These are phyloP conservation scores for Pythium volutum DNA, from an alignment of 352 stramenopile genomes.

Conservation along the genomic window DNA sequence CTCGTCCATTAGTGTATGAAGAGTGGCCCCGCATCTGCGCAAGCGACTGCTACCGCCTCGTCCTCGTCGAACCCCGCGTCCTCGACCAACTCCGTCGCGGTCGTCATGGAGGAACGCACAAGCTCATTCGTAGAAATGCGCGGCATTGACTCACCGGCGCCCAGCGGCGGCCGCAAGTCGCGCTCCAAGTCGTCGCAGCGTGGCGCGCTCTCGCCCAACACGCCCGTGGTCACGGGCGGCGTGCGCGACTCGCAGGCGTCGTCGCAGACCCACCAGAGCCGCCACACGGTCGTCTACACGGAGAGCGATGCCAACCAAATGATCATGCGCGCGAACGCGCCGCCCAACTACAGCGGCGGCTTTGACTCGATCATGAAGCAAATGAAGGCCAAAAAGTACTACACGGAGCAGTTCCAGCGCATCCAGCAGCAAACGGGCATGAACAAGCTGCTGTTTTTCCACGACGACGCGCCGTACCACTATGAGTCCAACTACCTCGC, in stretches of 20 bases:
- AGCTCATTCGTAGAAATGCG: constrained; percentile 53
- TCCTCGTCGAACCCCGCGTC: not conserved
- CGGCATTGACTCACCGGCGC: constrained; percentile 4
- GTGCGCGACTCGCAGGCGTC: constrained; percentile 16
- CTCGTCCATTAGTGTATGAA: constrained; percentile 8
- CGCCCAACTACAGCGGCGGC: constrained; percentile 57
- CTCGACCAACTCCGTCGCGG: not conserved
- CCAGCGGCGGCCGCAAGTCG: constrained; percentile 6
- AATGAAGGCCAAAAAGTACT: constrained; percentile 78
- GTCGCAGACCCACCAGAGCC: constrained; percentile 8
- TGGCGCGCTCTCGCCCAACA: constrained; percentile 24
- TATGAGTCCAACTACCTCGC: constrained; percentile 69
- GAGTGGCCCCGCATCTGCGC: not conserved
- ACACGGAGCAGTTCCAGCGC: constrained; percentile 72
- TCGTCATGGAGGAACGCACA: constrained; percentile 50
- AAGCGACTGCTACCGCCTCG: not conserved
- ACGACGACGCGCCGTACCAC: constrained; percentile 43
- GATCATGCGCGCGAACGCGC: constrained; percentile 63
- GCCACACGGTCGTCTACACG: constrained; percentile 34
- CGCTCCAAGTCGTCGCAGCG: constrained; percentile 18
- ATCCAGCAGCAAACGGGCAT: constrained; percentile 80
- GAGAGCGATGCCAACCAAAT: constrained; percentile 61
- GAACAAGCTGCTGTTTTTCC: constrained; percentile 59
- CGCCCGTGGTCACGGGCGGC: constrained; percentile 15
- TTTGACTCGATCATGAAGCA: constrained; percentile 79